Percentiles rank a stretch among this genome's conserved stretches.
Conservation (phyloP, 495 filamentous ascomycete species). For the Penicillium daleae region DNA sequence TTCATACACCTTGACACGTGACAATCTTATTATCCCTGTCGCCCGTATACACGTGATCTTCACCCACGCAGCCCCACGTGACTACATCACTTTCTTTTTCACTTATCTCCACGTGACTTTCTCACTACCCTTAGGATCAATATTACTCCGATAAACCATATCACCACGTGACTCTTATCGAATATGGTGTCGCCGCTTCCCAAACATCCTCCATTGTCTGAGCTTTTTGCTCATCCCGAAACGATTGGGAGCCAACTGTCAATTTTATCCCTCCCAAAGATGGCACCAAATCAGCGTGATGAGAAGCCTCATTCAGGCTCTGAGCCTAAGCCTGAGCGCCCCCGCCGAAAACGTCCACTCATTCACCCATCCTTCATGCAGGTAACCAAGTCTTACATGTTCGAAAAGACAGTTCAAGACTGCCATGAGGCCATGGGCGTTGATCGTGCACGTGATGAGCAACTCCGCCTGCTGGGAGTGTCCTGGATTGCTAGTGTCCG, state of each 20-base stretch:
- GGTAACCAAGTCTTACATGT: slow-evolving; percentile 69
- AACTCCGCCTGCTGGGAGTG: slow-evolving; percentile 72
- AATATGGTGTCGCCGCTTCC: background rate
- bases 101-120: background rate
- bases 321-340: slow-evolving; percentile 18
- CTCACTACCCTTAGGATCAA: slow-evolving; percentile 7
- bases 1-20: too few relatives aligned
- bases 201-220: background rate
- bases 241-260: slow-evolving; percentile 1
- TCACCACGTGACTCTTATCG: slow-evolving; percentile 16
- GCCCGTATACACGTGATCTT: too few relatives aligned
- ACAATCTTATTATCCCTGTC: too few relatives aligned
- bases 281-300: slow-evolving; percentile 32
- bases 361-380: slow-evolving; percentile 75
- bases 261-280: slow-evolving; percentile 3
- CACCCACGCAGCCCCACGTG: too few relatives aligned
- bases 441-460: slow-evolving; percentile 67
- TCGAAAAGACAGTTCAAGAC: slow-evolving; percentile 62
- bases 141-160: background rate
- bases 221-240: background rate
- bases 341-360: slow-evolving; percentile 44
- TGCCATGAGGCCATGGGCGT: slow-evolving; percentile 59
- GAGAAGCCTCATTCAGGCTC: slow-evolving; percentile 18
- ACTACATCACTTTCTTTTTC: background rate
- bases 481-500: slow-evolving; percentile 81